Base-by-base conservation (phyloP, 1,139 yeast species). In the Saccharomyces hybrid region DNA sequence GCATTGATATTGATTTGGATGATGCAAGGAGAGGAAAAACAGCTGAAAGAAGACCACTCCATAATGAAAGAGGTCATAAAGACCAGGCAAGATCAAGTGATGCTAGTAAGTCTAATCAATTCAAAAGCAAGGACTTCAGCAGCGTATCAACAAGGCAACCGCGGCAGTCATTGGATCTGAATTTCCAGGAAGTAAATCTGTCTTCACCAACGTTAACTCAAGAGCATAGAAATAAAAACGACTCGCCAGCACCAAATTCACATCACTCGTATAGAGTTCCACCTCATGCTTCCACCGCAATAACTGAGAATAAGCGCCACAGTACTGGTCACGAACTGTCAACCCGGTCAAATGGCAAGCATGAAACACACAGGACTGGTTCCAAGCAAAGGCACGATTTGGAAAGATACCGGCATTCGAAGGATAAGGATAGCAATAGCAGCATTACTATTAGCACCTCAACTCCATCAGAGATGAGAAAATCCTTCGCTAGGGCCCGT, bases 1-100 rank as follows among this genome's bases (percentile, higher is more conserved):
- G 70, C 52, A 65, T 67, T 46, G 66, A 66, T 34, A 51, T 69
- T 26, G 66, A 68, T 50, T 51, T 69, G 31, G 62, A 62, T 26
- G 61, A 58, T 13, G 56, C 61, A 42, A 53, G 41, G 53, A 58
- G 57, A 41, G 57, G 55, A 46, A 51, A 50, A 26, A 49, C 48
- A 13, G 27, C 53, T 16, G 50, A 34, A 32, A 31, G n/a, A 11
- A 32, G 34, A n/a, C 50, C 51, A 13, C 32, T 46, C 6, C 47
- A 29, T 8, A 29, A 55, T 52, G 47, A 57, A 54, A 52, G 25
- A 13, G n/a, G 49, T 7, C 48, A 49, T 38, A 38, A 38, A 16
- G 44, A 38, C 8, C 8, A 11, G 27, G 9, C 41, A 28, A 47
- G 26, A 47, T 5, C 34, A 28, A 16, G 4, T 9, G 49, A 26